Evolutionary conservation across 2,329 filamentous ascomycete species (phyloP), one percentile per base, ranked within the genome.

Genomic region (Phoma sp.): DNA sequence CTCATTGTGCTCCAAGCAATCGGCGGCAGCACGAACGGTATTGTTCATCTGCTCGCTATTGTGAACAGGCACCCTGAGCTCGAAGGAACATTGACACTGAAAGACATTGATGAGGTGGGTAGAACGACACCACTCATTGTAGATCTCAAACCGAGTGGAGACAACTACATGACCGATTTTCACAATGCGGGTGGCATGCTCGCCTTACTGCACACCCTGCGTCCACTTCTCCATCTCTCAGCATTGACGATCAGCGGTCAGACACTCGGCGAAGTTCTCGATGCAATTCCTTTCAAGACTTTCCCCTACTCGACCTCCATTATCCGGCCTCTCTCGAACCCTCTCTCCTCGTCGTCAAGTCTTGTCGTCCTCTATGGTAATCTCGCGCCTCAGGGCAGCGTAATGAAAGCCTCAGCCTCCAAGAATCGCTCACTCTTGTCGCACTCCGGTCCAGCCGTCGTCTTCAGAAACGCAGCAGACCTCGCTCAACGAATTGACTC

Each of bases 381-480:
- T 74, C 81, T 96, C 20, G 90, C 92, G 3, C 93, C 93, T 1
- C 89, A 87, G 17, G 93, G 93, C 25, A 89, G 92, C 3, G 91
- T 97, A 2, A 92, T 92, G 62, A 96, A 96, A 77, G 96, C 96
- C 73, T 96, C 92, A 0, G 93, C 93, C 32, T 96, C 96, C 71
- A 93, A 96, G 73, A 92, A 92, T 5, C 74, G 76, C 4, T 59
- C 62, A 3, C 71, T 84, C 0, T 83, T 92, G 14, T 80, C 78
- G n/a, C 96, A 96, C 75, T 87, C 82, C 0, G 93, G 93, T 30
- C 85, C 84, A 55, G 93, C 91, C 2, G 83, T 86, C 9, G 90
- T 93, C 34, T 97, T 93, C 73, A 80, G 96, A 73, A 92, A 92
- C 66, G 92, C 96, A 75, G 81, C 85, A 62, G 83, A 87, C 63